Conservation (phyloP, 2,329 filamentous ascomycete genomes). For the Aureobasidium sp. region DNA sequence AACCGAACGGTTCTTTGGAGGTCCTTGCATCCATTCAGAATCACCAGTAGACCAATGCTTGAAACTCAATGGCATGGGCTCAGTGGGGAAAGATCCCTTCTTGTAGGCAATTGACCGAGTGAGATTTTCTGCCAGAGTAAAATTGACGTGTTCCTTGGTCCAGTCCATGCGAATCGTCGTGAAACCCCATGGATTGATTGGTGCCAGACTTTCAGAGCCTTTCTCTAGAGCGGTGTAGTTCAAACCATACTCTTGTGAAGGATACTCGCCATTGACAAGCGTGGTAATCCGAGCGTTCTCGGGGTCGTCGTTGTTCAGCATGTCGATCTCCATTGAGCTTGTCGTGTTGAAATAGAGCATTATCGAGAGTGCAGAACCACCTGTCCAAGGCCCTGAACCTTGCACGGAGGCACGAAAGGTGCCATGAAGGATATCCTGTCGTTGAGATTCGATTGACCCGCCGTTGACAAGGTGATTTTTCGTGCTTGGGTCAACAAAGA, state of each 20-base stretch:
- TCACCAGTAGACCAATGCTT: conserved; percentile 46
- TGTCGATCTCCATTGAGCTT: conserved; percentile 37
- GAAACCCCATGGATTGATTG: conserved; percentile 38
- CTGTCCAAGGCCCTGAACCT: not conserved
- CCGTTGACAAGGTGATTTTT: conserved; percentile 38
- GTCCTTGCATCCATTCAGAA: conserved; percentile 38
- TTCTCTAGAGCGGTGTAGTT: conserved; percentile 32
- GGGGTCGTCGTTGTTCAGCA: conserved; percentile 39
- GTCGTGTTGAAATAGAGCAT: conserved; percentile 40
- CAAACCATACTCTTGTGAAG: conserved; percentile 30
- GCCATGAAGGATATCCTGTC: conserved; percentile 44
- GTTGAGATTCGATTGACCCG: conserved; percentile 35
- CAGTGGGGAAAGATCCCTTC: conserved; percentile 34
- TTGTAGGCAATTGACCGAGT: conserved; percentile 29
- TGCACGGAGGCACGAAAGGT: conserved; percentile 40
- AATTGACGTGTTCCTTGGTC: conserved; percentile 37
- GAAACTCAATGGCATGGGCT: conserved; percentile 38
- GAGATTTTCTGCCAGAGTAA: conserved; percentile 35
- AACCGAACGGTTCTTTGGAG: conserved; percentile 33
- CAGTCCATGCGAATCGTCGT: conserved; percentile 44
- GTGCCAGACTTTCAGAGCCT: conserved; percentile 22
- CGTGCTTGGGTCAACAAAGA: conserved; percentile 9
- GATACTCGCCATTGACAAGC: conserved; percentile 34
- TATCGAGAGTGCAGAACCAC: conserved; percentile 42
- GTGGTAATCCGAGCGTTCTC: conserved; percentile 34